phyloP scores from a whole-genome alignment of 2,329 filamentous ascomycete genomes.

The Lasiodiplodia sp. region DNA sequence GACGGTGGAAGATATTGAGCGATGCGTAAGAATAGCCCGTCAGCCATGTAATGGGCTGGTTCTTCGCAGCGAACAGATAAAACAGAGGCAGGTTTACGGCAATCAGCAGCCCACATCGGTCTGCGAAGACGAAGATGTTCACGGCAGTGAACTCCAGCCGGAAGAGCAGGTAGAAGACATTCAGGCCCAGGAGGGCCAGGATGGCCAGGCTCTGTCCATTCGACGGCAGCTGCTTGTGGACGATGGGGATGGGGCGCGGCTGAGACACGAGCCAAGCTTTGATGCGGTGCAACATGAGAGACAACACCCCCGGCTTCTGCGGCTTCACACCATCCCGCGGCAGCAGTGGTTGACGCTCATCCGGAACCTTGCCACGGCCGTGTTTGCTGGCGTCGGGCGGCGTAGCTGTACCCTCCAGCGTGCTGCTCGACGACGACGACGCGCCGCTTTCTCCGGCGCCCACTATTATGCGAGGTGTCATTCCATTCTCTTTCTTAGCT shows the following conservation, averaged over 20 bases:
- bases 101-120: slow-evolving; percentile 63
- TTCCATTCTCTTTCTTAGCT: not conserved
- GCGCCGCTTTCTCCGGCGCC: slow-evolving; percentile 31
- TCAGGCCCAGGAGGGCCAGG: slow-evolving; percentile 60
- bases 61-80: slow-evolving; percentile 72
- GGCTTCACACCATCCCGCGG: slow-evolving; percentile 25
- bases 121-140: slow-evolving; percentile 63
- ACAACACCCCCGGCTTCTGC: slow-evolving; percentile 8
- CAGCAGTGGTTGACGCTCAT: slow-evolving; percentile 47
- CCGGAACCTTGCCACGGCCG: slow-evolving; percentile 31
- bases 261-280: slow-evolving; percentile 61
- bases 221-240: slow-evolving; percentile 64
- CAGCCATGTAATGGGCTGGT: slow-evolving; percentile 66
- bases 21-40: slow-evolving; percentile 72
- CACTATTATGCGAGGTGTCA: not conserved
- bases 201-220: slow-evolving; percentile 64
- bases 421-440: slow-evolving; percentile 51
- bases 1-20: slow-evolving; percentile 70
- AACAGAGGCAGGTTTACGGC: slow-evolving; percentile 61
- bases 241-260: slow-evolving; percentile 62
- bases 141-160: slow-evolving; percentile 51
- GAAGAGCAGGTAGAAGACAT: slow-evolving; percentile 66
- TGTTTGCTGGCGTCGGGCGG: slow-evolving; percentile 39
- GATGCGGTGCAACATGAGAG: slow-evolving; percentile 38
- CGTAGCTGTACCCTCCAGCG: slow-evolving; percentile 45